phyloP scores from a whole-genome alignment of 1,139 yeast species.

The Hyphopichia burtonii region DNA sequence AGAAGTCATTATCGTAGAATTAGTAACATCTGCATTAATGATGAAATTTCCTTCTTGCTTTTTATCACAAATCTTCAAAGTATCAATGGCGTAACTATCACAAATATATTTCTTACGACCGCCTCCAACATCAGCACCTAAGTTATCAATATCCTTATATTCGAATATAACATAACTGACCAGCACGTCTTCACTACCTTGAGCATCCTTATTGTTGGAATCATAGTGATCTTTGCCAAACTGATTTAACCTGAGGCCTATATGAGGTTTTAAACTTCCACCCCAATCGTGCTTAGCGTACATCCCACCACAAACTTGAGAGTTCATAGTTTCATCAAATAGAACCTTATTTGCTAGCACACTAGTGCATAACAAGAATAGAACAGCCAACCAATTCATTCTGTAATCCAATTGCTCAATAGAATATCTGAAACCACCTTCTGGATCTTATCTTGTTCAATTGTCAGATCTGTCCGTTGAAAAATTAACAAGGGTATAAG shows the following conservation, averaged over 20 bases:
- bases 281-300: slow-evolving; percentile 88
- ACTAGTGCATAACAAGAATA: not conserved
- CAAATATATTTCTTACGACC: slow-evolving; percentile 61
- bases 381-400: not conserved
- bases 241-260: slow-evolving; percentile 45
- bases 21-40: slow-evolving; percentile 42
- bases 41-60: slow-evolving; percentile 63
- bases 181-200: slow-evolving; percentile 33
- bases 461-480: too few species aligned
- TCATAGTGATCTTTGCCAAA: slow-evolving; percentile 36
- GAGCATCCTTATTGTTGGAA: slow-evolving; percentile 19
- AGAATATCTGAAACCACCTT: too few species aligned
- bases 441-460: too few species aligned
- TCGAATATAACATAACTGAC: slow-evolving; percentile 78
- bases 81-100: slow-evolving; percentile 66
- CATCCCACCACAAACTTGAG: slow-evolving; percentile 86
- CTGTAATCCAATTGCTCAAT: too few species aligned
- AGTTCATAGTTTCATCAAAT: slow-evolving; percentile 41
- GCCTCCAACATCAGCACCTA: slow-evolving; percentile 54
- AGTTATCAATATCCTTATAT: slow-evolving; percentile 66
- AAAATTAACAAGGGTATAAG: too few species aligned
- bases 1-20: slow-evolving; percentile 57
- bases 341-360: slow-evolving; percentile 46
- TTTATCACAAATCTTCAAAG: slow-evolving; percentile 50
- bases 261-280: slow-evolving; percentile 67